These are phyloP conservation scores for Pelagophyceae sp. DNA, from an alignment of 352 stramenopile species.

Conservation along the genomic window DNA sequence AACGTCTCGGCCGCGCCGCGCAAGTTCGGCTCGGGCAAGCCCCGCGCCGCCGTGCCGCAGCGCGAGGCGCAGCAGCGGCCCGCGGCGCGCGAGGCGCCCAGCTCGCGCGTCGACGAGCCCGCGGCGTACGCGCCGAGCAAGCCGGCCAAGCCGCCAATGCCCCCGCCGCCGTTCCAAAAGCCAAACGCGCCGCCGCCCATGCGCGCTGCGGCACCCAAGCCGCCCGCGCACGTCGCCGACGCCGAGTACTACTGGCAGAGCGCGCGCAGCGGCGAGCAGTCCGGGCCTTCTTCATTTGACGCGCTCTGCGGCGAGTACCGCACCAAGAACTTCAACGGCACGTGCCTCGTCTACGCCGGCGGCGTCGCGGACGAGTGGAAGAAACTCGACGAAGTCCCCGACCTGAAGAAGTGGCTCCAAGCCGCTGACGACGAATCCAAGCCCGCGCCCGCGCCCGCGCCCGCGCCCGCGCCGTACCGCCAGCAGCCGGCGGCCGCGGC, in stretches of 20 bases:
- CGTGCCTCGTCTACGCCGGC: constrained; percentile 5
- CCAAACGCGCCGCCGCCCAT: neutral
- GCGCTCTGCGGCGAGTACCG: neutral
- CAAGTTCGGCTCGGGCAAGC: neutral
- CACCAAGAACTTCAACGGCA: neutral
- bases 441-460: neutral
- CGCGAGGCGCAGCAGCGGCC: neutral
- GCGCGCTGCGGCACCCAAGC: neutral
- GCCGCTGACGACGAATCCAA: neutral
- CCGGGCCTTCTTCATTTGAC: neutral
- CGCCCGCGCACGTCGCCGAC: neutral
- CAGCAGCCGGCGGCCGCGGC: neutral
- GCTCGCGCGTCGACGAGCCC: neutral
- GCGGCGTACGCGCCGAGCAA: neutral
- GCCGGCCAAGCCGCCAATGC: neutral
- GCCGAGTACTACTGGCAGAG: constrained; percentile 16
- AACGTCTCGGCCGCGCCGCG: neutral
- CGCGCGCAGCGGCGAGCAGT: neutral
- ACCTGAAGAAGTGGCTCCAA: neutral
- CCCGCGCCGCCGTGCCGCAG: no score
- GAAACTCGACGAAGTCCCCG: neutral
- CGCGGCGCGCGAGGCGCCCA: neutral
- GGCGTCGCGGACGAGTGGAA: constrained; percentile 20
- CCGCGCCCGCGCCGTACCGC: neutral
- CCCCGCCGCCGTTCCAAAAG: constrained; percentile 1